Evolutionary conservation across 2,329 filamentous ascomycete species (phyloP).

Genomic region (Aspergillaceae sp.): DNA sequence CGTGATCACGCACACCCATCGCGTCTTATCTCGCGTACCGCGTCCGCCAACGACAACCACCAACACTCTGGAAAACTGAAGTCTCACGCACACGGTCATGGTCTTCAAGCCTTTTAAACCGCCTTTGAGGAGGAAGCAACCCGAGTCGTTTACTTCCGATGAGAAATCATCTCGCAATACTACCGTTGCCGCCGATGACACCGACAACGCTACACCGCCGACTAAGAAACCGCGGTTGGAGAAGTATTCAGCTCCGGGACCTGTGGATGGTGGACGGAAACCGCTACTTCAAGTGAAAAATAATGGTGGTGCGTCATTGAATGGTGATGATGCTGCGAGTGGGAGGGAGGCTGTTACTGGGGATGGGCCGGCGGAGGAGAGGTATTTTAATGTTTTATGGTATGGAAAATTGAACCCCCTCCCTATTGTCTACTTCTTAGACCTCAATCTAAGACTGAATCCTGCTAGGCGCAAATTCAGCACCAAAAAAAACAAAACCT

Average conservation of each 20-base stretch:
- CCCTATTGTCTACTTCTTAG: neutral
- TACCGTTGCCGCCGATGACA: neutral
- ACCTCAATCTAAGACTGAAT: constrained; percentile 4
- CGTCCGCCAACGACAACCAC: neutral
- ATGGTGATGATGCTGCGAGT: neutral
- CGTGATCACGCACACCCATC: neutral
- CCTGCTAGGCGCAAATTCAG: constrained; percentile 55
- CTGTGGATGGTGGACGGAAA: constrained; percentile 12
- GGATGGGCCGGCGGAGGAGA: constrained; percentile 17
- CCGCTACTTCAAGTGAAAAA: constrained; percentile 27
- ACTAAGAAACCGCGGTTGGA: constrained; percentile 32
- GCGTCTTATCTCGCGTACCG: neutral
- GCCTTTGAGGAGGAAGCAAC: constrained; percentile 32
- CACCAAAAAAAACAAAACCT: constrained; percentile 66
- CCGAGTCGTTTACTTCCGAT: neutral
- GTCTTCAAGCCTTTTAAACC: constrained; percentile 41
- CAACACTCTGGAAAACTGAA: no score
- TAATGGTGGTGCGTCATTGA: constrained; percentile 6
- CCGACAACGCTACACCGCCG: constrained; percentile 11
- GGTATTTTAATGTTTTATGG: constrained; percentile 43
- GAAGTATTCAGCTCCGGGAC: constrained; percentile 9
- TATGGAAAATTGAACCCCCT: constrained; percentile 15
- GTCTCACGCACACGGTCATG: constrained; percentile 18
- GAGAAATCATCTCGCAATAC: neutral
- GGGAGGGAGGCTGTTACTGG: neutral